These are phyloP conservation scores for Colletotrichum melonis DNA, from an alignment of 2,329 filamentous ascomycete genomes.

Conservation along the genomic window DNA sequence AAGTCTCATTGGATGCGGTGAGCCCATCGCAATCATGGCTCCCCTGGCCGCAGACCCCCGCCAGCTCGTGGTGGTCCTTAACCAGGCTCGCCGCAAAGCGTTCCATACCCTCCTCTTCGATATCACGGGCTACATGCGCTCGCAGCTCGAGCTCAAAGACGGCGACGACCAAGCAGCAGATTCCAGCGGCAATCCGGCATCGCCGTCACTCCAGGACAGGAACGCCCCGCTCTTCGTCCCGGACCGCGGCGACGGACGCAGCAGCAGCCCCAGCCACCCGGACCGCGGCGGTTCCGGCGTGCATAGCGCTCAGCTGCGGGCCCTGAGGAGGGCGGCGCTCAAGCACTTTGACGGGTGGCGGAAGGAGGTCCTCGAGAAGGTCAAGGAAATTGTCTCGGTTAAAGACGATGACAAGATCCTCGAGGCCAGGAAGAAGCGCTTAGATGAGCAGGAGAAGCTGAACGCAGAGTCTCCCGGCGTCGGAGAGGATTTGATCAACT, in stretches of 20 bases:
- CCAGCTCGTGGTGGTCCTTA: conserved; percentile 66
- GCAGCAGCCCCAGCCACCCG: conserved; percentile 30
- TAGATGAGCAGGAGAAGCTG: conserved; percentile 53
- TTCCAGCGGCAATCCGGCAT: neutral
- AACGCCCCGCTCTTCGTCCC: conserved; percentile 40
- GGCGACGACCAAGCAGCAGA: conserved; percentile 31
- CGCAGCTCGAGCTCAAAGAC: conserved; percentile 56
- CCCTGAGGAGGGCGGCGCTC: conserved; percentile 65
- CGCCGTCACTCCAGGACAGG: neutral
- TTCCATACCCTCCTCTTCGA: conserved; percentile 62
- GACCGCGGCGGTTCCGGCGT: conserved; percentile 33
- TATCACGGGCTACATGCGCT: conserved; percentile 65
- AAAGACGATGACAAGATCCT: conserved; percentile 60
- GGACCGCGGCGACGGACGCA: conserved; percentile 17
- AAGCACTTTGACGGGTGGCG: conserved; percentile 83
- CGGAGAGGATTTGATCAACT: conserved; percentile 54
- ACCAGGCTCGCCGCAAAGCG: conserved; percentile 61
- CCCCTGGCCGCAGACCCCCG: conserved; percentile 66
- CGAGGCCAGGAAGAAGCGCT: conserved; percentile 58
- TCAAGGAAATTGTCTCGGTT: conserved; percentile 74
- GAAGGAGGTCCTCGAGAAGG: conserved; percentile 73
- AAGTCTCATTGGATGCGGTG: conserved; percentile 12
- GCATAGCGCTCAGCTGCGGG: conserved; percentile 38
- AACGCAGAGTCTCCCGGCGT: conserved; percentile 48
- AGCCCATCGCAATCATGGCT: conserved; percentile 55